Evolutionary conservation across 2,329 filamentous ascomycete species (phyloP).

Genomic region (Penicillium oxalicum): DNA sequence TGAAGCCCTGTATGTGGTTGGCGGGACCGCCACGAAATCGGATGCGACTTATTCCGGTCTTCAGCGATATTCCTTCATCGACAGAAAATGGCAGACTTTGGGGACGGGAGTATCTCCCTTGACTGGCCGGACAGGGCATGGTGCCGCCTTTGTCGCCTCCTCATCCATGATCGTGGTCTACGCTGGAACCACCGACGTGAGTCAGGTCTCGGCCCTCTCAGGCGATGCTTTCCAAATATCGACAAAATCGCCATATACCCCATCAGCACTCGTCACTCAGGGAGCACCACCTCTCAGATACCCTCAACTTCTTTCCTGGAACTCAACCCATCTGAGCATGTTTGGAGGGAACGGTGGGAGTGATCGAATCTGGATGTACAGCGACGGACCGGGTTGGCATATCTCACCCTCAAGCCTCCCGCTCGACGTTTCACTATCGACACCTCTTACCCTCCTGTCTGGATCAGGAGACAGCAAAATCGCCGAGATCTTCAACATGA

Average conservation of each 20-base stretch:
- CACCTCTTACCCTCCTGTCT: constrained; percentile 60
- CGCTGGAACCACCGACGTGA: constrained; percentile 64
- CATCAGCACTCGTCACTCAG: constrained; percentile 53
- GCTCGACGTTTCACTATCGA: constrained; percentile 52
- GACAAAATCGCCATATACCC: constrained; percentile 58
- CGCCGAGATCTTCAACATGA: constrained; percentile 72
- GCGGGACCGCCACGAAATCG: constrained; percentile 57
- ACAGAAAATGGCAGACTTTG: constrained; percentile 55
- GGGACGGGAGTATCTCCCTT: constrained; percentile 48
- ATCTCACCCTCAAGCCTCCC: constrained; percentile 61
- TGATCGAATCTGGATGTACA: constrained; percentile 67
- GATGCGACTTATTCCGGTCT: constrained; percentile 60
- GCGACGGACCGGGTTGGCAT: constrained; percentile 54
- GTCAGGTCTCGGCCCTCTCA: constrained; percentile 47
- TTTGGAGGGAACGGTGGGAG: constrained; percentile 66
- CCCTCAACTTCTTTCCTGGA: constrained; percentile 71
- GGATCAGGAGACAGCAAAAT: constrained; percentile 72
- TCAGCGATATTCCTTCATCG: constrained; percentile 59
- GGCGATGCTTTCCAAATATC: constrained; percentile 73
- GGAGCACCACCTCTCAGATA: constrained; percentile 56
- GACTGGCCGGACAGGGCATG: constrained; percentile 67
- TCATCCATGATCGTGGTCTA: constrained; percentile 72
- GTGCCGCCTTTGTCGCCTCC: constrained; percentile 65
- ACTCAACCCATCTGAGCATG: constrained; percentile 63
- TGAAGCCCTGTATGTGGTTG: constrained; percentile 72